Conservation (phyloP, 331 rosid species). For the Telfairia occidentalis region DNA sequence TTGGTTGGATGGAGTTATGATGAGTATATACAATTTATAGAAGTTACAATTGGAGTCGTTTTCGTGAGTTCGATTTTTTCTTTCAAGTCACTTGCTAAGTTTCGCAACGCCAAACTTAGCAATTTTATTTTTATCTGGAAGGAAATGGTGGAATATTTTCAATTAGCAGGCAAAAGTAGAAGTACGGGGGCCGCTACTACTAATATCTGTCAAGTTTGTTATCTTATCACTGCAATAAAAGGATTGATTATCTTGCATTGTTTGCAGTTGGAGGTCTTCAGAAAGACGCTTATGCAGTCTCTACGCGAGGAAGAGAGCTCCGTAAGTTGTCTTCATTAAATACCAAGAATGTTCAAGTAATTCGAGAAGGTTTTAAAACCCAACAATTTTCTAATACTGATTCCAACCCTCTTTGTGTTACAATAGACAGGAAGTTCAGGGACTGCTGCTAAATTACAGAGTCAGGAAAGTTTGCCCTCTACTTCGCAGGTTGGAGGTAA, state of each 20-base stretch:
- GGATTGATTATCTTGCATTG: conserved; percentile 4
- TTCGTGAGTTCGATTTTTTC: neutral
- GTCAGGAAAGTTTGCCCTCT: conserved; percentile 35
- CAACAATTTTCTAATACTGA: neutral
- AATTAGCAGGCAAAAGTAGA: neutral
- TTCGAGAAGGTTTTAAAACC: neutral
- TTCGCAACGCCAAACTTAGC: neutral
- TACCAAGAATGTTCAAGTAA: neutral
- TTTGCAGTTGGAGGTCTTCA: conserved; percentile 78
- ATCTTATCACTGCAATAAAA: neutral
- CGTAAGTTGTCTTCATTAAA: conserved; percentile 23
- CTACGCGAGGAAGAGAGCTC: conserved; percentile 63
- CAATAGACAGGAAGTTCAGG: conserved; percentile 44
- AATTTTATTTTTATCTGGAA: neutral
- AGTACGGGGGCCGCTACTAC: neutral
- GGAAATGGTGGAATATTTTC: neutral
- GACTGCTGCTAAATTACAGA: conserved; percentile 26
- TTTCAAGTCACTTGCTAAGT: neutral
- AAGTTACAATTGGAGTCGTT: neutral
- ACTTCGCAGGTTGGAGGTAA: conserved; percentile 38
- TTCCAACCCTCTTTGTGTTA: neutral
- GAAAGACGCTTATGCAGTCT: conserved; percentile 80
- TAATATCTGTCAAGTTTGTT: neutral
- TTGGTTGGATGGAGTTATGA: neutral
- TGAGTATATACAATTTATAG: neutral